phyloP scores from a whole-genome alignment of 306 rosid genomes.

The Oxytropis ochrocephala region DNA sequence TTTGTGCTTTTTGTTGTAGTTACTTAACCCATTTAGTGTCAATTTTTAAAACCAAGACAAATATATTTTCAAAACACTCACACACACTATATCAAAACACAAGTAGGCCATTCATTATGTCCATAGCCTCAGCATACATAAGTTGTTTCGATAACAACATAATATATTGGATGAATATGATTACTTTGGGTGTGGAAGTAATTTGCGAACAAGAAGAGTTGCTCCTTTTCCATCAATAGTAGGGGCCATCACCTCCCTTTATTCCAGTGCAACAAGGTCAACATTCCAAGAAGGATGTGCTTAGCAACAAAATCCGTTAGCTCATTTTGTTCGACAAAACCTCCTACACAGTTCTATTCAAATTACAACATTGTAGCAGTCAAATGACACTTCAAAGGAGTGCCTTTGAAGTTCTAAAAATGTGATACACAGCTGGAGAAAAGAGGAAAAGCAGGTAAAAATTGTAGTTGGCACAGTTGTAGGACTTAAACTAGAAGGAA shows the following conservation, averaged over 20 bases:
- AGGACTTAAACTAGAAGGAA: conserved; percentile 12
- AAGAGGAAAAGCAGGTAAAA: too few relatives aligned
- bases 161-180: conserved; percentile 13
- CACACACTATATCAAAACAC: too few relatives aligned
- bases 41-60: too few relatives aligned
- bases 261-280: conserved; percentile 77
- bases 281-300: conserved; percentile 49
- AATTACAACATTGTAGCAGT: conserved; percentile 22
- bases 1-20: too few relatives aligned
- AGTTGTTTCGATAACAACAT: too few relatives aligned
- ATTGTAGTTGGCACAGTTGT: too few relatives aligned
- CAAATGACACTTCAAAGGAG: conserved; percentile 6
- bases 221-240: conserved; percentile 53
- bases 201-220: conserved; percentile 76
- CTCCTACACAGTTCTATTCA: conserved; percentile 57
- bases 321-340: conserved; percentile 49
- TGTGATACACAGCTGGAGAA: background rate
- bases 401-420: background rate
- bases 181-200: conserved; percentile 63
- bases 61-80: too few relatives aligned
- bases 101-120: too few relatives aligned
- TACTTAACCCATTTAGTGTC: too few relatives aligned
- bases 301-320: conserved; percentile 42
- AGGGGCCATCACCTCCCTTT: conserved; percentile 89
- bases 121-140: too few relatives aligned